Evolutionary conservation across 2,329 filamentous ascomycete species (phyloP).

Genomic region (Alternaria triticimaculans): DNA sequence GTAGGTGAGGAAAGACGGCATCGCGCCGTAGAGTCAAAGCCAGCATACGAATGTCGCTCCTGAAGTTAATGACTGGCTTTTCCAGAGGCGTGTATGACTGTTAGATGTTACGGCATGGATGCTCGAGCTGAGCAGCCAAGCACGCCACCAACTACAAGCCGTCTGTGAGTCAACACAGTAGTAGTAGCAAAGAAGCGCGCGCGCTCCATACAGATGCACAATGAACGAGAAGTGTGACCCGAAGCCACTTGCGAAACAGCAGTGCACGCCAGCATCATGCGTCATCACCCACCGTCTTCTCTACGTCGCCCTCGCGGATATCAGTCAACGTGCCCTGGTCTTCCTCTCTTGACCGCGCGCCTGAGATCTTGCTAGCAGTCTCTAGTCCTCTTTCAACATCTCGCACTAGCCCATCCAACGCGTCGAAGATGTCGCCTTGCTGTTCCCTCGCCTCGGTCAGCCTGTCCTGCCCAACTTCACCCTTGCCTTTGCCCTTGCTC

Average conservation of each 20-base stretch:
- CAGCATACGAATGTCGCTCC: background rate
- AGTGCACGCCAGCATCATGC: background rate
- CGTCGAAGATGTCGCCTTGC: conserved; percentile 45
- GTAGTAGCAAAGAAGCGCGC: background rate
- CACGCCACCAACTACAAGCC: background rate
- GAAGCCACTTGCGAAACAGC: background rate
- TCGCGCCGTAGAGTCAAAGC: background rate
- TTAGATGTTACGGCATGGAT: background rate
- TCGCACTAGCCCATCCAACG: conserved; percentile 46
- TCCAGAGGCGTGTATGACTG: background rate
- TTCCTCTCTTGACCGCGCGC: conserved; percentile 11
- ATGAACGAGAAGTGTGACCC: background rate
- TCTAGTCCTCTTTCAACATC: conserved; percentile 46
- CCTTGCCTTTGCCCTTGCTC: conserved; percentile 42
- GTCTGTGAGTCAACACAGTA: background rate
- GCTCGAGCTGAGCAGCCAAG: background rate
- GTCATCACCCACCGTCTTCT: conserved; percentile 5
- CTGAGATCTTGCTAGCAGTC: conserved; percentile 44
- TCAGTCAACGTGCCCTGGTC: conserved; percentile 18
- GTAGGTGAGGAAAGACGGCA: background rate
- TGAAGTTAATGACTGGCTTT: background rate
- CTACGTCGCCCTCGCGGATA: conserved; percentile 4
- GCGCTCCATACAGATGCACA: background rate
- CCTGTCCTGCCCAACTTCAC: conserved; percentile 34
- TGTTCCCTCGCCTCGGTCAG: conserved; percentile 40